A percentile compares a stretch with the other conserved stretches of the same genome.
These are phyloP conservation scores for Dothidotthia symphoricarpi DNA, from an alignment of 2,329 filamentous ascomycete genomes.

Conservation along the genomic window DNA sequence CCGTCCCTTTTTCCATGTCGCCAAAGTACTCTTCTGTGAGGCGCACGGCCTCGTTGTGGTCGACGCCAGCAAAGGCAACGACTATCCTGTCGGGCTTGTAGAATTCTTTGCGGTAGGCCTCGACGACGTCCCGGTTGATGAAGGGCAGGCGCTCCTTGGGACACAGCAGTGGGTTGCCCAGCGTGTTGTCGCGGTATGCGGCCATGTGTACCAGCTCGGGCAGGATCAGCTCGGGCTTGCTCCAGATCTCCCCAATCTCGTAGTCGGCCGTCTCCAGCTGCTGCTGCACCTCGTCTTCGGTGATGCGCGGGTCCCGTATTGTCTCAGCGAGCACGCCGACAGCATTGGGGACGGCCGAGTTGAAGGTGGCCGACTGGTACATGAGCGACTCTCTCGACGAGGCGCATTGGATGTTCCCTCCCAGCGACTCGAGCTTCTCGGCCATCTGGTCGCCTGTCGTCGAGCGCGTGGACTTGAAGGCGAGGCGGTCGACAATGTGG, in stretches of 20 bases:
- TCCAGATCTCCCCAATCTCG: constrained; percentile 96
- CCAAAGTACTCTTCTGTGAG: constrained; percentile 86
- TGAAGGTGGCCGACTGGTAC: constrained; percentile 99
- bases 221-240: constrained; percentile 91
- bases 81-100: constrained; percentile 90
- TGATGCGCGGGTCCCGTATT: constrained; percentile 80
- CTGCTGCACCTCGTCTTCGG: constrained; percentile 78
- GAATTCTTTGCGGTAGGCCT: constrained; percentile 77
- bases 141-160: constrained; percentile 74
- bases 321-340: constrained; percentile 88
- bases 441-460: constrained; percentile 80
- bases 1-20: constrained; percentile 67
- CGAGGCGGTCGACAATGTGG: constrained; percentile 92
- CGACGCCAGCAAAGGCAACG: constrained; percentile 88
- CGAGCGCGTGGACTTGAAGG: constrained; percentile 81
- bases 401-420: constrained; percentile 95
- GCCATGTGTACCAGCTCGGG: constrained; percentile 95
- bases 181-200: constrained; percentile 91
- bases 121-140: constrained; percentile 72
- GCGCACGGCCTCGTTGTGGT: constrained; percentile 74
- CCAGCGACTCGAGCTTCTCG: constrained; percentile 80
- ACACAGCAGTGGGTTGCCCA: constrained; percentile 90
- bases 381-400: constrained; percentile 94
- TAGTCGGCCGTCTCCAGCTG: constrained; percentile 92
- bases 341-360: constrained; percentile 80